Percentiles rank a stretch among this genome's conserved stretches.
Conservation (phyloP, 495 filamentous ascomycete species). For the Talaromyces liani region DNA sequence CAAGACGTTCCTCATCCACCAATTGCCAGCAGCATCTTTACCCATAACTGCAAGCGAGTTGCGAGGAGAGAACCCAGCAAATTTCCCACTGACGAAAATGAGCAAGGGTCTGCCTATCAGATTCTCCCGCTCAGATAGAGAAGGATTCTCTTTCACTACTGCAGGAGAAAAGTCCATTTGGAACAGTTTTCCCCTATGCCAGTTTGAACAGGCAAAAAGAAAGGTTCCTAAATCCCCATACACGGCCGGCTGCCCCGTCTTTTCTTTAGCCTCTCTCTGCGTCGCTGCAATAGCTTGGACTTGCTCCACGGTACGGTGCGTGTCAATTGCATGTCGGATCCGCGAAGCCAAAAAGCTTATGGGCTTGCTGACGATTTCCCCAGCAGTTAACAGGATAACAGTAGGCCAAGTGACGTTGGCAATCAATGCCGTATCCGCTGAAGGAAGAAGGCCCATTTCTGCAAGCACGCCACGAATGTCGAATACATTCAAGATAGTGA, state of each 20-base stretch:
- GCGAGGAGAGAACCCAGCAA: conserved; percentile 16
- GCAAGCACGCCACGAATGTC: conserved; percentile 12
- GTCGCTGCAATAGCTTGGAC: conserved; percentile 27
- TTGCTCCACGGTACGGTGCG: conserved; percentile 36
- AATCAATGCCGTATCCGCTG: conserved; percentile 19
- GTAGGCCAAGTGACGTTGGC: conserved; percentile 25
- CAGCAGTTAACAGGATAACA: conserved; percentile 24
- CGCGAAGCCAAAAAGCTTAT: conserved; percentile 30
- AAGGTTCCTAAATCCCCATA: conserved; percentile 28
- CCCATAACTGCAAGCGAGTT: conserved; percentile 29
- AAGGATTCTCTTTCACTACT: conserved; percentile 15
- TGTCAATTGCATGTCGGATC: conserved; percentile 27
- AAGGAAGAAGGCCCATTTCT: conserved; percentile 17
- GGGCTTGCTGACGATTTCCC: conserved; percentile 29
- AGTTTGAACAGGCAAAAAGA: conserved; percentile 36
- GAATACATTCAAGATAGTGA: conserved; percentile 19
- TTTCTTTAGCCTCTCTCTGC: conserved; percentile 8
- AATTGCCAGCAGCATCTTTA: conserved; percentile 42
- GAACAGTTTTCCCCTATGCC: conserved; percentile 37
- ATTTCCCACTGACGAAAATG: conserved; percentile 18
- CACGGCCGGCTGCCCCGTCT: conserved; percentile 14
- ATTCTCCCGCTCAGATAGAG: conserved; percentile 7
- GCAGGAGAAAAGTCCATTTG: conserved; percentile 39
- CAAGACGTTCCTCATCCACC: conserved; percentile 29
- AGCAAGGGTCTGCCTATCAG: conserved; percentile 17